Conservation (phyloP, 371 early-diverging fungal genomes). For the Capniomyces stellatus region DNA sequence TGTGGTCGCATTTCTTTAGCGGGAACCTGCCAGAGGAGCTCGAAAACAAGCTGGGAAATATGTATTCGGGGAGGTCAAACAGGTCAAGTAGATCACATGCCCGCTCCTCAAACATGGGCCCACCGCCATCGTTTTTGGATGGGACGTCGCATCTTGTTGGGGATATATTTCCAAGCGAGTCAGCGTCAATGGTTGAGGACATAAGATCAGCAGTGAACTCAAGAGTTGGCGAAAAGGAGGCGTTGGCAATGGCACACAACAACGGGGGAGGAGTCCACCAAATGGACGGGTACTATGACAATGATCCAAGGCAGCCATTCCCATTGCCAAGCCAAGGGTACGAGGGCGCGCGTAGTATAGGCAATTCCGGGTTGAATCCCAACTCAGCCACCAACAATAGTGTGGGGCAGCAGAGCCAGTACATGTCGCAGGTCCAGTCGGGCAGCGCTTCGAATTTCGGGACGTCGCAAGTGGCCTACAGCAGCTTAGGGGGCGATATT, state of each 20-base stretch:
- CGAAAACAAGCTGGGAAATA: constrained; percentile 5
- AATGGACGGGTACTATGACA: constrained; percentile 8
- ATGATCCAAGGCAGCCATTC: neutral
- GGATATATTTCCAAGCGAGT: constrained; percentile 36
- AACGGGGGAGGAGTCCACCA: too few relatives aligned
- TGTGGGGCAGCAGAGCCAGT: neutral
- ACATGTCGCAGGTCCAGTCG: too few relatives aligned
- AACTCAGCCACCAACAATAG: neutral
- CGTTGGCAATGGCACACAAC: constrained; percentile 7
- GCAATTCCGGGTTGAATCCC: neutral
- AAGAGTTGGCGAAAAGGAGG: constrained; percentile 27
- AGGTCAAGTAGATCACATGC: constrained; percentile 13
- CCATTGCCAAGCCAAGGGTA: neutral
- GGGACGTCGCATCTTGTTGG: constrained; percentile 21
- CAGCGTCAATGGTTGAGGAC: constrained; percentile 29
- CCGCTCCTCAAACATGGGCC: constrained; percentile 10
- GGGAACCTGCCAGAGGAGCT: constrained; percentile 16
- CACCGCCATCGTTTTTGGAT: constrained; percentile 19
- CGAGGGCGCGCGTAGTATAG: neutral
- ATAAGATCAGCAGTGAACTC: constrained; percentile 28
- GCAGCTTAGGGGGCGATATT: constrained; percentile 4
- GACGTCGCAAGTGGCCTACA: neutral
- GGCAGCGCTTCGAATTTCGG: neutral
- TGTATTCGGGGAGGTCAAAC: constrained; percentile 2
- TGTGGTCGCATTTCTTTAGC: constrained; percentile 30